phyloP scores from a whole-genome alignment of 805 yeast species.

The Wickerhamiella australiensis region DNA sequence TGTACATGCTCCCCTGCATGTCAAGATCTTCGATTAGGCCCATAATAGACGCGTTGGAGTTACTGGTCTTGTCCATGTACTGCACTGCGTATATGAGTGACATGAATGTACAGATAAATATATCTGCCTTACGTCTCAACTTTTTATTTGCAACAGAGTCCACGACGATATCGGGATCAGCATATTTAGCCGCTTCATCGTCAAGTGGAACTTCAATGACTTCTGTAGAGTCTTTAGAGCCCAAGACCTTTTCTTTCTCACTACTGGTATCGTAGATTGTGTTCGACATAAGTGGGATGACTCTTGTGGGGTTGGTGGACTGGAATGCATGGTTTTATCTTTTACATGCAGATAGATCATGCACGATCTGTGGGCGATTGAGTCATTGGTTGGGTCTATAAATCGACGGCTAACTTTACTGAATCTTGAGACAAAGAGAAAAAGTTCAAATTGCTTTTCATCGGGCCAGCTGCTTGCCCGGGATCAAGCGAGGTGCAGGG shows the following conservation, averaged over 20 bases:
- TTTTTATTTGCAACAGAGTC: background rate
- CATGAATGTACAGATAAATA: constrained; percentile 39
- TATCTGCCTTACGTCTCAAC: constrained; percentile 40
- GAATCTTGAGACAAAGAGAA: no score
- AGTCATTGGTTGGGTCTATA: no score
- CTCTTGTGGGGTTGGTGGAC: no score
- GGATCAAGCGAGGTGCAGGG: no score
- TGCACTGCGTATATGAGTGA: constrained; percentile 40
- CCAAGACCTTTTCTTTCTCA: background rate
- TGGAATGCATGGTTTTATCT: no score
- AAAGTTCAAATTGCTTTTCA: no score
- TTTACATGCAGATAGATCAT: no score
- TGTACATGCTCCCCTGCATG: constrained; percentile 34
- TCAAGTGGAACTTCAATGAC: background rate
- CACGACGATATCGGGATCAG: background rate
- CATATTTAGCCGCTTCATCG: constrained; percentile 14
- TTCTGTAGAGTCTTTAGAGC: background rate
- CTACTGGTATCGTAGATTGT: background rate
- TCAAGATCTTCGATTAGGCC: constrained; percentile 36
- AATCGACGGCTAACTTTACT: no score
- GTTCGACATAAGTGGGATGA: background rate
- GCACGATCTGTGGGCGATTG: no score
- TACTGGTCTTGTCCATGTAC: constrained; percentile 48
- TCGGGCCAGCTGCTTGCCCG: no score
- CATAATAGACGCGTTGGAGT: constrained; percentile 42